phyloP scores from a whole-genome alignment of 1,284 basidiomycete species.

The Cutaneotrichosporon cutaneum region DNA sequence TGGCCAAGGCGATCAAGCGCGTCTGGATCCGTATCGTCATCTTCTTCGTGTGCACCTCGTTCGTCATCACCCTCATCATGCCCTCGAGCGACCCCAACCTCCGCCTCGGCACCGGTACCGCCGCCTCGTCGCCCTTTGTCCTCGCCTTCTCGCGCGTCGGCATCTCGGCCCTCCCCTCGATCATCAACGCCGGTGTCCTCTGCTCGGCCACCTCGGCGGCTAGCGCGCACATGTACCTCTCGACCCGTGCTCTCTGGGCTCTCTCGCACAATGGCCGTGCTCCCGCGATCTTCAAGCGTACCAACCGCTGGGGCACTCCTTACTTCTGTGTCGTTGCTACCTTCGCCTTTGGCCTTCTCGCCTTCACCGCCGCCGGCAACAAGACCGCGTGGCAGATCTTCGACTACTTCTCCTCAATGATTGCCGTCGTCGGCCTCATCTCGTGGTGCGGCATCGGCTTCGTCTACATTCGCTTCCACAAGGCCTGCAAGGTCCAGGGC shows the following conservation, averaged over 20 bases:
- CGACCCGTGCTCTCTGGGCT: constrained; percentile 38
- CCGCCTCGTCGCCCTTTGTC: constrained; percentile 75
- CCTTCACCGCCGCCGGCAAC: constrained; percentile 61
- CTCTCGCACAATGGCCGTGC: constrained; percentile 39
- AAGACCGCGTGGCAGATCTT: constrained; percentile 65
- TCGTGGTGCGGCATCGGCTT: constrained; percentile 79
- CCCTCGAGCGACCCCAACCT: constrained; percentile 65
- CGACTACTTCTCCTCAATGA: constrained; percentile 71
- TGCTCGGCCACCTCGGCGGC: constrained; percentile 58
- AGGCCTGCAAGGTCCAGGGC: constrained; percentile 71
- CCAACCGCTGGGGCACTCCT: constrained; percentile 34
- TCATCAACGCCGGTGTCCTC: constrained; percentile 65
- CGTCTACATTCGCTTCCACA: constrained; percentile 76
- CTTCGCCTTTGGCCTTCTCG: constrained; percentile 62
- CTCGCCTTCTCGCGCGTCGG: constrained; percentile 66
- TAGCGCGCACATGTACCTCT: constrained; percentile 56
- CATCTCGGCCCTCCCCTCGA: constrained; percentile 69
- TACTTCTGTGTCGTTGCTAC: constrained; percentile 57
- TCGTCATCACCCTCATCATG: constrained; percentile 73
- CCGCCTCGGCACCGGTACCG: constrained; percentile 60
- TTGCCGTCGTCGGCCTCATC: constrained; percentile 57
- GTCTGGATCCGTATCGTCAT: constrained; percentile 71
- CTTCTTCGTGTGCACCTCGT: constrained; percentile 65
- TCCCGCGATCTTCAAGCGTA: constrained; percentile 32
- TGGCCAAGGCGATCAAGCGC: constrained; percentile 70